Conservation (phyloP, 768 basidiomycete species). For the Strobilomyces dryophilus region DNA sequence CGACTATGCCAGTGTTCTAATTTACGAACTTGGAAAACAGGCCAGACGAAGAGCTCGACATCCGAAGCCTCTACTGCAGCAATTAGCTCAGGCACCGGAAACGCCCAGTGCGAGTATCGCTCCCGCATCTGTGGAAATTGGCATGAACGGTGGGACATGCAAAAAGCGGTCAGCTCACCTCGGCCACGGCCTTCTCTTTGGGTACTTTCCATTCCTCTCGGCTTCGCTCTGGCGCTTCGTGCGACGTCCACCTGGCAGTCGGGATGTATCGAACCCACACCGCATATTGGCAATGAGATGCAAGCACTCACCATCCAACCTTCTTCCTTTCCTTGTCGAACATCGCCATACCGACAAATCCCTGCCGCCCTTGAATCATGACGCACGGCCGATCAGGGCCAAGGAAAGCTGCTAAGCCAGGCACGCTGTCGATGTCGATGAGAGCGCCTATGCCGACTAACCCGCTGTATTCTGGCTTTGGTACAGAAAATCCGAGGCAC, state of each 20-base stretch:
- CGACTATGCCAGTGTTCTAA: slow-evolving; percentile 24
- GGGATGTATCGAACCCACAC: not conserved
- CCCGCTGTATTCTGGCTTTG: slow-evolving; percentile 28
- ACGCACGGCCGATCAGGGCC: slow-evolving; percentile 23
- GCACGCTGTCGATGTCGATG: slow-evolving; percentile 14
- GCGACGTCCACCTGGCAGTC: slow-evolving; percentile 26
- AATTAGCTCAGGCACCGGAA: slow-evolving; percentile 27
- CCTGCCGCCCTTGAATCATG: slow-evolving; percentile 25
- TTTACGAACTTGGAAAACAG: slow-evolving; percentile 23
- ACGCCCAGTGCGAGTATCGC: slow-evolving; percentile 26
- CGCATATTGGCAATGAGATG: not conserved
- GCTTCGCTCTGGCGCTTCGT: slow-evolving; percentile 23
- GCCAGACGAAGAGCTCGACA: slow-evolving; percentile 23
- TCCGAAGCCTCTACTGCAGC: slow-evolving; percentile 16
- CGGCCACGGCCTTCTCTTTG: slow-evolving; percentile 17
- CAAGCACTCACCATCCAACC: slow-evolving; percentile 21
- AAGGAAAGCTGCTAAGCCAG: slow-evolving; percentile 19
- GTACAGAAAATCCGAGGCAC: slow-evolving; percentile 14
- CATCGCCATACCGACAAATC: slow-evolving; percentile 25
- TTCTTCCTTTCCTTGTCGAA: slow-evolving; percentile 25
- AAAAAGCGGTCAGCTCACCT: slow-evolving; percentile 6
- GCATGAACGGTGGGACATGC: not conserved
- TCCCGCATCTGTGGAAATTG: slow-evolving; percentile 16
- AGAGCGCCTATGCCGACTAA: slow-evolving; percentile 23
- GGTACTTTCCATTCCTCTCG: slow-evolving; percentile 29